These are phyloP conservation scores for carrot (Daucus carota) DNA, from an alignment of 129 eudicot species.

Conservation along the genomic window DH1_v3.0 NC_030383.2:56453501-56454000, in stretches of 20 bases:
- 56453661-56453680: background rate
- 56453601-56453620: too few relatives aligned
- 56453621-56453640: too few relatives aligned
- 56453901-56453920: conserved; percentile 44
- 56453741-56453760: conserved; percentile 43
- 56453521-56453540: background rate
- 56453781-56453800: conserved; percentile 74
- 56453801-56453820: conserved; percentile 72
- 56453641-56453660: background rate
- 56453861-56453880: background rate
- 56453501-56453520: background rate
- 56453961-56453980: conserved; percentile 74
- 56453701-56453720: conserved; percentile 33
- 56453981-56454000: conserved; percentile 67
- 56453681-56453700: conserved; percentile 18
- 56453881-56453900: conserved; percentile 13
- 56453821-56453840: conserved; percentile 77
- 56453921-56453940: background rate
- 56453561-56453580: background rate
- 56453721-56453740: conserved; percentile 13
- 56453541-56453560: background rate
- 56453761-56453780: conserved; percentile 68
- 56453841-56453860: conserved; percentile 25
- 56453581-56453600: too few relatives aligned
- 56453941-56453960: conserved; percentile 43